Evolutionary conservation across 2,329 filamentous ascomycete genomes (phyloP).

Genomic region (Tolypocladium ophioglossoides): DNA sequence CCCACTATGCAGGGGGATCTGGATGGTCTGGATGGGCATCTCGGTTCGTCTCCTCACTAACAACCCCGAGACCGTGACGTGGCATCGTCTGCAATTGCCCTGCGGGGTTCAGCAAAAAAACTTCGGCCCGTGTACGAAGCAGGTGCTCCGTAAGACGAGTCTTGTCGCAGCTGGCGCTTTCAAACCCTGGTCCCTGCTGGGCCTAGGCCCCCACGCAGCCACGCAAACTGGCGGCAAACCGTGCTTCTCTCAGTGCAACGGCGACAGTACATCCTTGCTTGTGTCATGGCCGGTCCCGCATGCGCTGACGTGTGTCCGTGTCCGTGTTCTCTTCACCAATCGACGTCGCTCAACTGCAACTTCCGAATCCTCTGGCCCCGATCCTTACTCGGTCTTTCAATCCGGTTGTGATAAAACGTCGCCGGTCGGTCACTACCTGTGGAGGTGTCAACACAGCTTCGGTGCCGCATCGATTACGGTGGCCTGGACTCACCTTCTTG

Average conservation of each 20-base stretch:
- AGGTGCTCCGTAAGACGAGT: too few relatives aligned
- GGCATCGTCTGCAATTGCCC: not conserved
- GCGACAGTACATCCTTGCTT: not conserved
- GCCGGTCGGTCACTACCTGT: constrained; percentile 39
- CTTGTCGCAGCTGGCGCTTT: not conserved
- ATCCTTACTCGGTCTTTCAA: constrained; percentile 47
- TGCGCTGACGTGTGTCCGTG: not conserved
- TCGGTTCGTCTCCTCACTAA: not conserved
- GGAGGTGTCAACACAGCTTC: not conserved
- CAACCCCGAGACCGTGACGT: not conserved
- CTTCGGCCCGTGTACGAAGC: too few relatives aligned
- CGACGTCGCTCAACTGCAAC: constrained; percentile 90
- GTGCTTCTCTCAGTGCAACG: not conserved
- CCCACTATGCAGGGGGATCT: not conserved
- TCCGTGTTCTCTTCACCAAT: constrained; percentile 59
- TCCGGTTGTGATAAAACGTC: constrained; percentile 40
- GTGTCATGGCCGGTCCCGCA: not conserved
- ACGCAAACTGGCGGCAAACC: not conserved
- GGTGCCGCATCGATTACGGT: constrained; percentile 6
- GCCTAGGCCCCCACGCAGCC: too few relatives aligned
- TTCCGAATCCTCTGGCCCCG: constrained; percentile 78
- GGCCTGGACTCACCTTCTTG: constrained; percentile 51
- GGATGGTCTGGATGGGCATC: not conserved
- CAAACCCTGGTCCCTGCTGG: not conserved
- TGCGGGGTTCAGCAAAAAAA: not conserved